Percentiles rank a stretch among this genome's conserved stretches.
Conservation (phyloP, 768 basidiomycete species). For the Chlorophyllum brunneum region DNA sequence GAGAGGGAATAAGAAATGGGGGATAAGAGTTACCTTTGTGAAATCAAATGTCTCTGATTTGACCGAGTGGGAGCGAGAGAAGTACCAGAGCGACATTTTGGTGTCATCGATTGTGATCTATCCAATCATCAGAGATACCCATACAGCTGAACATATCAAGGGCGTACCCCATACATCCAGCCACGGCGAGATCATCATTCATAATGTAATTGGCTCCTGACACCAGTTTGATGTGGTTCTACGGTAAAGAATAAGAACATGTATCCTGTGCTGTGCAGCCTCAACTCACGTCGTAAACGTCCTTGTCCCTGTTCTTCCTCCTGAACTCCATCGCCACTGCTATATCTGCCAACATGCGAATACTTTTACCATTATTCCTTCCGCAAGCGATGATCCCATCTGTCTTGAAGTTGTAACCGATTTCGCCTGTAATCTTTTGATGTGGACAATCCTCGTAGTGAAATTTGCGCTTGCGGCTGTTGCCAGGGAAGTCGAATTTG, state of each 20-base stretch:
- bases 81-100: conserved; percentile 6
- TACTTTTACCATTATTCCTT: not conserved
- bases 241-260: not conserved
- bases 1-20: not conserved
- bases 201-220: not conserved
- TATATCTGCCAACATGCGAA: not conserved
- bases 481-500: too few relatives aligned
- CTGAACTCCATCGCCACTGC: not conserved
- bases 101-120: conserved; percentile 11
- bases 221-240: not conserved
- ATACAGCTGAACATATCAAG: not conserved
- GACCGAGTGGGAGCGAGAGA: conserved; percentile 9
- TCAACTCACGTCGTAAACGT: not conserved
- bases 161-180: not conserved
- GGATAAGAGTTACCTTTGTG: not conserved
- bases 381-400: not conserved
- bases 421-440: not conserved
- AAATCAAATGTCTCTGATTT: conserved; percentile 8
- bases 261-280: not conserved
- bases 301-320: not conserved
- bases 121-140: not conserved
- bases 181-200: not conserved
- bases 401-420: not conserved
- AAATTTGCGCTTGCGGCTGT: not conserved
- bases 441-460: not conserved